Base-by-base conservation (phyloP, 2,329 filamentous ascomycete species). In the Teratosphaeriaceae sp. region DNA sequence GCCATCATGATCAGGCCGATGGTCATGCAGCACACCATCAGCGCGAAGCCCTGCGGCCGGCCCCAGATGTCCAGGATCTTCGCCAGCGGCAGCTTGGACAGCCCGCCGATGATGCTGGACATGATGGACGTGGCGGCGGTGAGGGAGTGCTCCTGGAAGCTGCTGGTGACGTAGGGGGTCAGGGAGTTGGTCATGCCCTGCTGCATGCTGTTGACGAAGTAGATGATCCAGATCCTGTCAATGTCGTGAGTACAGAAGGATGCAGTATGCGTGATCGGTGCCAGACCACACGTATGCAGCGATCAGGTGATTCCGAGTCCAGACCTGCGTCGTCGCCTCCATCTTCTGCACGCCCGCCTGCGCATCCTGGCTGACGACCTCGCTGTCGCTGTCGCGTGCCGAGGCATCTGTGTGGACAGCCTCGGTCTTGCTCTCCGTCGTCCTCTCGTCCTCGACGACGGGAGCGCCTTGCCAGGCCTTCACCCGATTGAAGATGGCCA, bases 171-270 rank as follows among this genome's bases (percentile, higher is more conserved):
- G 44, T 61, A 68, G 2, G 59, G 57, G 9, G 60, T 62, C 40
- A 67, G 50, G 19, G 66, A 62, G 36, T 59, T 54, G 29, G 69
- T 64, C 34, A 67, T 63, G 40, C 61, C 58, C 43, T 69, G 61
- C 42, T 70, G 61, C 26, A 73, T 54, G 20, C 68, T 71, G 30
- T 75, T 72, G 53, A 71, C 65, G 47, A 75, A 72, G 27, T 67
- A 65, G 53, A 71, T 67, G 6, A 74, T 46, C 46, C 67, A 73
- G 16, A 74, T 62, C 37, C 68, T 71, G 40, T 31, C 50, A 30
- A 2, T 2, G 16, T 19, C 15, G 29, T 41, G 35, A 43, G 41
- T 41, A 21, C 26, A 3, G 21, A 4, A 29, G 18, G 18, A 11
- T 16, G 16, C 11, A 8, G 36, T 9, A 5, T 15, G 22, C 5